phyloP scores from a whole-genome alignment of 352 stramenopile genomes.

The Phytophthora pistaciae region DNA sequence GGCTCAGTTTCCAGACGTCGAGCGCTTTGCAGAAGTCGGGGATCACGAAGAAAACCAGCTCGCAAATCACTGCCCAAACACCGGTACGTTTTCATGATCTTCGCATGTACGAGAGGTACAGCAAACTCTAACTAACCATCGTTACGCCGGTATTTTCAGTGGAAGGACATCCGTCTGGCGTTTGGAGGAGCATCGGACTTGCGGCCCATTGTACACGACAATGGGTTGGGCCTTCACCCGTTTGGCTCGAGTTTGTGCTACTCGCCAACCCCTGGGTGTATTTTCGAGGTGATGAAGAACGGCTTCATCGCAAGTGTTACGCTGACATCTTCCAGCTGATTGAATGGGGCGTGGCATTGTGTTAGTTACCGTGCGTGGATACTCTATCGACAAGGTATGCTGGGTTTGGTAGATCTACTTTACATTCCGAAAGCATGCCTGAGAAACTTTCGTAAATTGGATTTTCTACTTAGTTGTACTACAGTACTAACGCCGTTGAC shows the following conservation, averaged over 20 bases:
- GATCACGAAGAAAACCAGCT: slow-evolving; percentile 52
- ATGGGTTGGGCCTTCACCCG: slow-evolving; percentile 75
- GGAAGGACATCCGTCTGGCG: slow-evolving; percentile 73
- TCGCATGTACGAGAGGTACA: background rate
- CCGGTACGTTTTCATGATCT: slow-evolving; percentile 37
- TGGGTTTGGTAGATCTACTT: slow-evolving; percentile 32
- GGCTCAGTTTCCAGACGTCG: slow-evolving; percentile 60
- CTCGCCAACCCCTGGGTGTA: slow-evolving; percentile 71
- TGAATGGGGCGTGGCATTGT: background rate
- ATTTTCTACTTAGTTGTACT: slow-evolving; percentile 17
- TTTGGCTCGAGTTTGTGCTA: slow-evolving; percentile 88
- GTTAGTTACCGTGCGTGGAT: background rate
- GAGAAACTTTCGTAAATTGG: slow-evolving; percentile 21
- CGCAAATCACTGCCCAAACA: slow-evolving; percentile 75
- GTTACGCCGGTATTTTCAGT: slow-evolving; percentile 41
- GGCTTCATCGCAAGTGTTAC: slow-evolving; percentile 81
- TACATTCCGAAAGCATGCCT: slow-evolving; percentile 40
- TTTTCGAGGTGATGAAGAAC: slow-evolving; percentile 89
- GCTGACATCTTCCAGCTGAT: slow-evolving; percentile 40
- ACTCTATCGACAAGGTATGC: slow-evolving; percentile 13
- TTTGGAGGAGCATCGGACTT: slow-evolving; percentile 59
- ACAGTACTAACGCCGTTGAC: slow-evolving; percentile 40
- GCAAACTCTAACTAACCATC: background rate
- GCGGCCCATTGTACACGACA: slow-evolving; percentile 81
- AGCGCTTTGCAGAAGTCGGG: slow-evolving; percentile 52